phyloP scores from a whole-genome alignment of 768 basidiomycete species.

The Naganishia vishniacii region DNA sequence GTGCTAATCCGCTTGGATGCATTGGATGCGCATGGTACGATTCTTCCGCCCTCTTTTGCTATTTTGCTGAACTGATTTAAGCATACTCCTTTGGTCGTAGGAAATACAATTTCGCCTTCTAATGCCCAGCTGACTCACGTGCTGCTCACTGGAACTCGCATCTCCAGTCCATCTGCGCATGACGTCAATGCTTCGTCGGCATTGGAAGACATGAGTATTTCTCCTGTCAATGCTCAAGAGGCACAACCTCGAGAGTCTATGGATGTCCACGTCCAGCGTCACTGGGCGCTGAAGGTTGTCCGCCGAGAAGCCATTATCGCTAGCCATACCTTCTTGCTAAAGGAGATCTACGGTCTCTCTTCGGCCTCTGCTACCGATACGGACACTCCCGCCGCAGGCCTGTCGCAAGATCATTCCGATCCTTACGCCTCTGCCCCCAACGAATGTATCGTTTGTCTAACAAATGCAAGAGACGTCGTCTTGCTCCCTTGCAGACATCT shows the following conservation, averaged over 20 bases:
- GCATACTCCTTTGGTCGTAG: neutral
- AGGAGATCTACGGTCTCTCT: conserved; percentile 88
- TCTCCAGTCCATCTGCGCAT: conserved; percentile 34
- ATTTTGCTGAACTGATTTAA: neutral
- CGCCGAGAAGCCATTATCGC: conserved; percentile 93
- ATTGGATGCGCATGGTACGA: conserved; percentile 67
- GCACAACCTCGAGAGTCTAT: neutral
- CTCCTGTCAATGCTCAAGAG: neutral
- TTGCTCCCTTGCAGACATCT: conserved; percentile 88
- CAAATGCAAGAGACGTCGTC: conserved; percentile 81
- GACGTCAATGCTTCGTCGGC: conserved; percentile 28
- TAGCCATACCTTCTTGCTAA: conserved; percentile 85
- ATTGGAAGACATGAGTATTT: conserved; percentile 22
- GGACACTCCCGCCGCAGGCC: conserved; percentile 51
- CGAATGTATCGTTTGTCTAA: conserved; percentile 86
- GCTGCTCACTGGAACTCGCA: conserved; percentile 69
- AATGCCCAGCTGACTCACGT: conserved; percentile 89
- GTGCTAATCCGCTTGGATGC: conserved; percentile 75
- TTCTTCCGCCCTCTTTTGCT: conserved; percentile 29
- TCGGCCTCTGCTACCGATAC: conserved; percentile 47
- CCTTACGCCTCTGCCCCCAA: conserved; percentile 56
- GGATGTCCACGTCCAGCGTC: conserved; percentile 47
- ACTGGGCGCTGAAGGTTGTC: conserved; percentile 89
- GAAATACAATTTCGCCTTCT: conserved; percentile 54
- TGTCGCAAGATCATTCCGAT: conserved; percentile 53